Evolutionary conservation across 805 yeast genomes (phyloP).

Genomic region (Candida broadrunensis): DNA sequence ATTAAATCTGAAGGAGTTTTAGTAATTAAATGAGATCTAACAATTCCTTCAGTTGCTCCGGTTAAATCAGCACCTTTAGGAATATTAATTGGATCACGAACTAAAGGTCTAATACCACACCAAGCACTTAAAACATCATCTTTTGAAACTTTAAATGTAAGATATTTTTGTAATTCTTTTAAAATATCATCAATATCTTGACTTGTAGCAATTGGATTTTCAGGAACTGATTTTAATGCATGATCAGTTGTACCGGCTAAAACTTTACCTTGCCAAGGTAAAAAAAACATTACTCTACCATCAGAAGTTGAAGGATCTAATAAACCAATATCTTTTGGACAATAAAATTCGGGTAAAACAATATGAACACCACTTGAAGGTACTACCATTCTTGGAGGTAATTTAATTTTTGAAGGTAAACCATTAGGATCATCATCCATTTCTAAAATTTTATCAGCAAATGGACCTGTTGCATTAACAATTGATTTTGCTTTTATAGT

Average conservation of each 20-base stretch:
- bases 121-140: slow-evolving; percentile 92
- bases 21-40: slow-evolving; percentile 82
- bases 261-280: slow-evolving; percentile 98
- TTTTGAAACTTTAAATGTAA: slow-evolving; percentile 83
- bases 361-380: slow-evolving; percentile 95
- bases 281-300: slow-evolving; percentile 94
- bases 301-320: slow-evolving; percentile 90
- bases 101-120: slow-evolving; percentile 96
- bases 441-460: slow-evolving; percentile 77
- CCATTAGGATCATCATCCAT: slow-evolving; percentile 78
- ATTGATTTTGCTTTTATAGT: slow-evolving; percentile 67
- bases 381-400: slow-evolving; percentile 76
- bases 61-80: slow-evolving; percentile 44
- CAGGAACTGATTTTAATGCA: slow-evolving; percentile 69
- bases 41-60: slow-evolving; percentile 77
- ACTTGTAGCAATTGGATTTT: slow-evolving; percentile 80
- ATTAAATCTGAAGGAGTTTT: slow-evolving; percentile 71
- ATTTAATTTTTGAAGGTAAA: slow-evolving; percentile 50
- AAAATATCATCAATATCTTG: slow-evolving; percentile 85
- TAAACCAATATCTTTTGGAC: slow-evolving; percentile 83
- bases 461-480: slow-evolving; percentile 94
- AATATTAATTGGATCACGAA: slow-evolving; percentile 66
- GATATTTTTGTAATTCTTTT: slow-evolving; percentile 83
- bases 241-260: slow-evolving; percentile 96
- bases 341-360: slow-evolving; percentile 87